Conservation (phyloP, 1,139 yeast genomes). For the Meyerozyma smithsonii region DNA sequence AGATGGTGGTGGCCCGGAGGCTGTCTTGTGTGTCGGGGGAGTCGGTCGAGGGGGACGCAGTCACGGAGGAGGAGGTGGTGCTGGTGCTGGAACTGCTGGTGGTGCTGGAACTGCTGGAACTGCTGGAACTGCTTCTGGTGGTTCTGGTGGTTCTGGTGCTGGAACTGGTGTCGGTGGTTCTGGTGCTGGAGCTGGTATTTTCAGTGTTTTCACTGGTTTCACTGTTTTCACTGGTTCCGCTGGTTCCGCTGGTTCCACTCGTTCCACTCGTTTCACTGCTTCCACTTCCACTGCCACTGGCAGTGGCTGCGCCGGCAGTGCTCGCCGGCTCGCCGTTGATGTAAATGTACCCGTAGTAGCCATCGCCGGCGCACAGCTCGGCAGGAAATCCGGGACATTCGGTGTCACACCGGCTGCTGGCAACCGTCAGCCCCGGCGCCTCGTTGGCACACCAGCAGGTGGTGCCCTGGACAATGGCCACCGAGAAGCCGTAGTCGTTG, state of each 20-base stretch:
- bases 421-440: constrained; percentile 38
- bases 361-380: constrained; percentile 31
- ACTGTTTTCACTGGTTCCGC: not conserved
- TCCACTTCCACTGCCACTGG: not conserved
- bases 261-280: not conserved
- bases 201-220: not conserved
- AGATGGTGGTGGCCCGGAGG: constrained; percentile 16
- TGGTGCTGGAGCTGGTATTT: too few relatives aligned
- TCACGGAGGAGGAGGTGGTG: constrained; percentile 4
- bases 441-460: constrained; percentile 61
- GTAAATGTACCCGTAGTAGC: constrained; percentile 30
- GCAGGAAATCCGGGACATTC: constrained; percentile 48
- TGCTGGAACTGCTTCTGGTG: constrained; percentile 4
- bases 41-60: constrained; percentile 3
- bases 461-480: constrained; percentile 48
- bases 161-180: not conserved
- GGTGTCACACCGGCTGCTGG: constrained; percentile 33
- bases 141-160: constrained; percentile 3
- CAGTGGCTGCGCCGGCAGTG: not conserved
- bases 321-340: not conserved
- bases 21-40: not conserved
- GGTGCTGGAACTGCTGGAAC: not conserved
- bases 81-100: constrained; percentile 4
- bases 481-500: constrained; percentile 38
- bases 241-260: not conserved